Percentiles rank a stretch among this genome's conserved stretches.
Evolutionary conservation across 179 eudicot genomes (phyloP).

Genomic region (Gypsophila paniculata): DNA sequence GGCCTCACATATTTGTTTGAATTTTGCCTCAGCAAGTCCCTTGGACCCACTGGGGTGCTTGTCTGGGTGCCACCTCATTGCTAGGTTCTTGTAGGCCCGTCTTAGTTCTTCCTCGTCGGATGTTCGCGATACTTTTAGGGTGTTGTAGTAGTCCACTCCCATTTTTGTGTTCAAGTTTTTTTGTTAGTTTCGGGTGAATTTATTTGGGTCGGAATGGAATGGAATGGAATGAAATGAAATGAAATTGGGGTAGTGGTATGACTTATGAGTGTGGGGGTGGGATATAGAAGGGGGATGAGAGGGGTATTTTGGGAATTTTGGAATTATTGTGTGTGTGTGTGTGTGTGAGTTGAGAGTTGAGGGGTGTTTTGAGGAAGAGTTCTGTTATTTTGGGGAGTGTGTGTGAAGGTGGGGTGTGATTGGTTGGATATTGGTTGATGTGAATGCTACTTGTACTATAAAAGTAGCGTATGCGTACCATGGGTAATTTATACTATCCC

Average conservation of each 20-base stretch:
- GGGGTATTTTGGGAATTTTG: background rate
- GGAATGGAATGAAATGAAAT: conserved; percentile 4
- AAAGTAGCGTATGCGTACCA: no score
- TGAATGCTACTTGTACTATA: no score
- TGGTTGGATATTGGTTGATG: conserved; percentile 18
- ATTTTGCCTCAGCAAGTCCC: conserved; percentile 59
- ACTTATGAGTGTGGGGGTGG: conserved; percentile 10
- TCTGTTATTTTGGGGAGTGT: conserved; percentile 28
- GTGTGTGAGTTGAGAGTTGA: background rate
- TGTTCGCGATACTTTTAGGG: conserved; percentile 43
- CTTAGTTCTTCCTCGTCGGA: conserved; percentile 66
- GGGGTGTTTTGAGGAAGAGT: background rate
- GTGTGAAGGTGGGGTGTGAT: conserved; percentile 22
- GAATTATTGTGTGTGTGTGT: no score
- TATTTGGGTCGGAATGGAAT: background rate
- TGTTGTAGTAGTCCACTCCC: conserved; percentile 78
- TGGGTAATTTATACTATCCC: no score
- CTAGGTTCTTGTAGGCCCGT: conserved; percentile 66
- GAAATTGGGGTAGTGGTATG: no score
- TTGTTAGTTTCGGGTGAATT: background rate
- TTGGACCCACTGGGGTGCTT: conserved; percentile 51
- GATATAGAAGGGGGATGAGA: background rate
- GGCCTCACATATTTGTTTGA: conserved; percentile 90
- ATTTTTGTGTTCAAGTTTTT: conserved; percentile 19
- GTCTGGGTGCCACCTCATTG: conserved; percentile 94